Conservation (phyloP, 352 stramenopile genomes). For the Phytopythium helicoides region DNA sequence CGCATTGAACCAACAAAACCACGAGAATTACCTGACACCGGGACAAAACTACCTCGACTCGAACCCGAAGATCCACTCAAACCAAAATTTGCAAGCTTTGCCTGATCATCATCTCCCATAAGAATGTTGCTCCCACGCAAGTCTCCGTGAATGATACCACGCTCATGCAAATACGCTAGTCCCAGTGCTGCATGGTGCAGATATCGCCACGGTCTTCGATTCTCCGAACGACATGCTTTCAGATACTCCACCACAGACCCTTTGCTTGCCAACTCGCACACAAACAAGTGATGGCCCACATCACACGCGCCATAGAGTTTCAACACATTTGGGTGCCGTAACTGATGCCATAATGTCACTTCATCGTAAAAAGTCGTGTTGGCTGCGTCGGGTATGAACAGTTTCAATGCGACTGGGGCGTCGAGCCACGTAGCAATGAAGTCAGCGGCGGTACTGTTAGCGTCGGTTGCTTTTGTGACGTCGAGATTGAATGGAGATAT, state of each 20-base stretch:
- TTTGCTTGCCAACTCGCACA: conserved; percentile 12
- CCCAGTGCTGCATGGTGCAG: not conserved
- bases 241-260: not conserved
- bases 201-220: not conserved
- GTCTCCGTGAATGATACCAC: not conserved
- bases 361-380: conserved; percentile 2
- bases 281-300: conserved; percentile 6
- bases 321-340: conserved; percentile 17
- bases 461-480: not conserved
- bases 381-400: conserved; percentile 6
- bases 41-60: too few species aligned
- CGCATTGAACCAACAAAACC: not conserved
- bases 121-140: conserved; percentile 1
- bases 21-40: too few species aligned
- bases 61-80: not conserved
- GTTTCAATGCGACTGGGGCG: not conserved
- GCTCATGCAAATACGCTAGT: conserved; percentile 2
- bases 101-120: not conserved
- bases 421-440: not conserved
- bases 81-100: not conserved
- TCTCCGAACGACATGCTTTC: not conserved
- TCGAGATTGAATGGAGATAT: not conserved
- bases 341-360: conserved; percentile 10
- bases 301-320: conserved; percentile 13
- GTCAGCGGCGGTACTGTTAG: not conserved